Base-by-base conservation (phyloP, 768 basidiomycete genomes). In the Podaxis sp. region DNA sequence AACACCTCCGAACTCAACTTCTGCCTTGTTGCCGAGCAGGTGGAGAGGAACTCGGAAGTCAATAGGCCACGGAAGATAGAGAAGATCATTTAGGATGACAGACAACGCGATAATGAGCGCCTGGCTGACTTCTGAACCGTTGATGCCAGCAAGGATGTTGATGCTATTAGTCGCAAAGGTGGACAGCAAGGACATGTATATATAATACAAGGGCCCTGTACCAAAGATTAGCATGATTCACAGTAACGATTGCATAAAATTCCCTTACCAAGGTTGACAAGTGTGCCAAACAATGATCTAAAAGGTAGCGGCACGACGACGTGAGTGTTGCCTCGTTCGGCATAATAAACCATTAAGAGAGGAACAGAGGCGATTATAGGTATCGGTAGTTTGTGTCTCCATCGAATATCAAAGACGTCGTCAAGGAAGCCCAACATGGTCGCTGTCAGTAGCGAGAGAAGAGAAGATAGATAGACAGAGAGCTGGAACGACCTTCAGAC, bases 121-220 rank as follows among this genome's bases (percentile, higher is more conserved):
- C 75, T 99, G 97, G 64, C 88, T 85, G 65, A 92, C 94, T 80
- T 99, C 97, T 4, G 96, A 88, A 11, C 96, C 97, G 72, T 99
- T 98, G 66, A 98, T 91, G 8, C 96, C 97, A 11, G 97, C 97
- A 17, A 98, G 87, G 67, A 99, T 98, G 75, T 99, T 99, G 81
- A 98, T 97, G 73, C 91, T 91, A 76, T 99, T 99, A 17, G 96
- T 98, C 59, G 93, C 87, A 74, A 98, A 99, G 0, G 95, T 98
- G 36, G 96, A 98, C 17, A 99, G 80, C 33, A 98, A 76, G 4
- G 94, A 86, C 93, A 99, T 98, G 78, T 98, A 99, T 57, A 96
- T 63, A 74, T 98, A 99, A 75, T 98, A 98, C 3, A 98, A 75
- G 0, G 94, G 93, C 2, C 96, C 96, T 98, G 47, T 41, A 33